Evolutionary conservation across 2,329 filamentous ascomycete species (phyloP), one percentile per base, ranked within the genome.

Genomic region (Stagonosporopsis tanaceti): DNA sequence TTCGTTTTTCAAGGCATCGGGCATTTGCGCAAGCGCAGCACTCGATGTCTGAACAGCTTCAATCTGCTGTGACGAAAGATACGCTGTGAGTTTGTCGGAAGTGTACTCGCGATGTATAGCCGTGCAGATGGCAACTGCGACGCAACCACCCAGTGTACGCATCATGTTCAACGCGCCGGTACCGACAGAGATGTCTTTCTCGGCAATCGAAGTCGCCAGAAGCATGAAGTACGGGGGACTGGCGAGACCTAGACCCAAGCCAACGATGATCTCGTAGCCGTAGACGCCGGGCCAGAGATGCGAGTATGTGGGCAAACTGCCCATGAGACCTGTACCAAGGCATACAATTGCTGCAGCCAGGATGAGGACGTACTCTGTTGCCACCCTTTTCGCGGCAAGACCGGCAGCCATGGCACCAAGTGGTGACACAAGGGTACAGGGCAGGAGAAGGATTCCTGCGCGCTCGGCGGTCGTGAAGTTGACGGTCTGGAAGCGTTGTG

Each of bases 101-200:
- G 70, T 58, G 5, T 57, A 50, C 17, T 62, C 58, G 45, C 70
- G 68, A 45, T 73, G 69, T 7, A 74, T 61, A 0, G 71, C 70
- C 3, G 69, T 65, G 53, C 69, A 73, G 1, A 74, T 71, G 1
- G 72, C 70, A 8, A 75, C 63, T 20, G 68, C 72, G 3, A 74
- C 59, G 47, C 65, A 67, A 11, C 71, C 72, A 4, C 72, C 72
- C 1, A 75, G 55, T 2, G 70, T 74, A 6, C 70, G 67, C 45
- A 71, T 48, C 70, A 72, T 73, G 50, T 74, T 74, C 25, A 75
- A 38, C 4, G 67, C 63, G 6, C 72, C 70, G 1, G 70, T 73
- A 9, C 62, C 71, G 8, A 71, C 64, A 6, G 72, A 57, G 1
- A 67, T 59, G 37, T 74, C 69, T 27, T 65, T 68, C 28, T 68